Base-by-base conservation (phyloP, 148 eudicot genomes). In the Agrostemma githago region DNA sequence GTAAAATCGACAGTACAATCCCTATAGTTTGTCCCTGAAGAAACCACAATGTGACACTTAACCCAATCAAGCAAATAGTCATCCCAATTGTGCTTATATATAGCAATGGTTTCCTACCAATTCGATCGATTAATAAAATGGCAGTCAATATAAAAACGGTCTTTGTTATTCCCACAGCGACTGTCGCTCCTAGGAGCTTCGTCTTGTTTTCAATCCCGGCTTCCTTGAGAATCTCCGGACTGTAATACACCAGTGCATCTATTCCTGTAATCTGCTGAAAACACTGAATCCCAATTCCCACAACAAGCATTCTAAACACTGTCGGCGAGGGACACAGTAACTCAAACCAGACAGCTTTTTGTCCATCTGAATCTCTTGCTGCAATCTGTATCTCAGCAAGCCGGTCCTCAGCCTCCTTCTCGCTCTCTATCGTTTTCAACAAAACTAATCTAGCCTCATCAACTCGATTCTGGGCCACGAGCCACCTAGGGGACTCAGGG, bases 401-500 rank as follows among this genome's bases (percentile, higher is more conserved):
- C 68, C 90, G 84, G 78, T 90, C 96, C 74, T 90, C 93, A 38
- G 86, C 97, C 62, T 88, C 93, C 5, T 46, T 68, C 48, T 90
- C 84, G 51, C 41, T 77, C 7, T 88, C 88, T 26, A 86, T 88
- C 0, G 91, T 90, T 74, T 86, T 92, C 5, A 26, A 34, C 43
- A 92, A 77, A 37, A 92, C 91, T 4, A 48, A 40, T 80, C 86
- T 85, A 8, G 96, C 97, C 72, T 92, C 96, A 0, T 90, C 93
- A 0, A 85, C 78, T 60, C 93, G 79, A 72, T 84, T 85, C 71
- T 87, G 86, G 80, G 84, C 38, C 8, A 92, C 90, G 3, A 92
- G 77, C 97, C 97, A 92, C 75, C 97, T 72, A 14, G 96, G 97
- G 7, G 97, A 92, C 85, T 90, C 97, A 2, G 96, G 96, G 71